Evolutionary conservation across 495 filamentous ascomycete species (phyloP), one percentile per base, ranked within the genome.

Genomic region (Penicillium paxilli): DNA sequence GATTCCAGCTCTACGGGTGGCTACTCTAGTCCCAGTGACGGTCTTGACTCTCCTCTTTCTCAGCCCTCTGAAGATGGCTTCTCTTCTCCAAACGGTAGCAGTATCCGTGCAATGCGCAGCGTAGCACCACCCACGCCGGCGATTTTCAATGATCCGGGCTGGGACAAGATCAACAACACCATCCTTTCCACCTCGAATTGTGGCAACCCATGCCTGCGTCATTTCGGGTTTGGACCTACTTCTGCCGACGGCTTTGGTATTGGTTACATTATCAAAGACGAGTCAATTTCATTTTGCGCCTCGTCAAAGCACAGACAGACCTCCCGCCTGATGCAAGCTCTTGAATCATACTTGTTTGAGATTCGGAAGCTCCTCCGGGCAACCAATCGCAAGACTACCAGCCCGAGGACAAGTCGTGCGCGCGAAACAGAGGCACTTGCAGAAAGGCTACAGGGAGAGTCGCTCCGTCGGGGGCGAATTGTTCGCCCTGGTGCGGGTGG

Each of bases 251-350:
- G 94, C 0, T 98, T 98, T 68, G 94, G 95, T 11, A 96, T 98
- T 50, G 94, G 94, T 11, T 98, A 98, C 71, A 98, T 98, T 62
- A 97, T 98, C 83, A 98, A 98, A 70, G 93, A 96, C 63, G 93
- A 96, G 32, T 80, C 82, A 44, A 87, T 98, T 60, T 90, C 85
- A 26, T 95, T 98, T 67, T 97, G 94, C 68, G 92, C 93, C 0
- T 87, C 84, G 10, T 91, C 87, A 44, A 96, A 96, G 66, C 94
- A 98, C 65, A 76, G 94, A 9, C 94, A 98, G 72, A 98, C 94
- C 0, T 85, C 85, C 55, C 86, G 94, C 4, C 91, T 93, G 59
- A 85, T 98, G 55, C 90, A 97, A 53, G 88, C 90, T 0, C 75
- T 98, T 4, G 94, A 98, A 70, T 82, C 76, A 35, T 98, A 98